phyloP scores from a whole-genome alignment of 129 eudicot genomes.

The Solidago caesia region DNA sequence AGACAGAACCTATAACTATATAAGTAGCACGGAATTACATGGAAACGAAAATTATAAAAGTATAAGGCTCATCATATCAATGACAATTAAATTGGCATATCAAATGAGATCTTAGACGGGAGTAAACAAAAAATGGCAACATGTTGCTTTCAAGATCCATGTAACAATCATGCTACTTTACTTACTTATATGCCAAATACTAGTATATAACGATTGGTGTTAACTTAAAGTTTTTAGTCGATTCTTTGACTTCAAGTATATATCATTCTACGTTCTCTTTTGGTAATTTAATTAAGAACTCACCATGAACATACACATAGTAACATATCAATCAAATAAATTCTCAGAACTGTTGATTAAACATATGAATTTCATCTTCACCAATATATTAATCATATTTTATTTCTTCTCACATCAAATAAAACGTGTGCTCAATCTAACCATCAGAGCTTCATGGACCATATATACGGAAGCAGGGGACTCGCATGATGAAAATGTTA shows the following conservation, averaged over 20 bases:
- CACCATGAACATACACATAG: too few species aligned
- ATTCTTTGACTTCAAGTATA: constrained; percentile 6
- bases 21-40: neutral
- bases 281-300: neutral
- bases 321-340: too few species aligned
- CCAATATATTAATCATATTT: too few species aligned
- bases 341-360: too few species aligned
- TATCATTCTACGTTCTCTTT: neutral
- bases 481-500: too few species aligned
- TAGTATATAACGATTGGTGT: constrained; percentile 6
- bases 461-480: too few species aligned
- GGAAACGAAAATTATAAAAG: neutral
- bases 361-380: too few species aligned
- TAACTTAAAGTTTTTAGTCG: constrained; percentile 20
- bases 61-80: neutral
- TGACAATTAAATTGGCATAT: neutral
- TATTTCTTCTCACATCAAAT: too few species aligned
- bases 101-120: constrained; percentile 1
- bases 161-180: constrained; percentile 9
- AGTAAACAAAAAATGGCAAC: constrained; percentile 4
- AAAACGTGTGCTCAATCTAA: too few species aligned
- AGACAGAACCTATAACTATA: neutral
- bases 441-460: too few species aligned
- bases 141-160: constrained; percentile 16
- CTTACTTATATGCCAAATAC: constrained; percentile 8